phyloP scores from a whole-genome alignment of 1,284 basidiomycete genomes.

The Crucibulum cyathiforme region DNA sequence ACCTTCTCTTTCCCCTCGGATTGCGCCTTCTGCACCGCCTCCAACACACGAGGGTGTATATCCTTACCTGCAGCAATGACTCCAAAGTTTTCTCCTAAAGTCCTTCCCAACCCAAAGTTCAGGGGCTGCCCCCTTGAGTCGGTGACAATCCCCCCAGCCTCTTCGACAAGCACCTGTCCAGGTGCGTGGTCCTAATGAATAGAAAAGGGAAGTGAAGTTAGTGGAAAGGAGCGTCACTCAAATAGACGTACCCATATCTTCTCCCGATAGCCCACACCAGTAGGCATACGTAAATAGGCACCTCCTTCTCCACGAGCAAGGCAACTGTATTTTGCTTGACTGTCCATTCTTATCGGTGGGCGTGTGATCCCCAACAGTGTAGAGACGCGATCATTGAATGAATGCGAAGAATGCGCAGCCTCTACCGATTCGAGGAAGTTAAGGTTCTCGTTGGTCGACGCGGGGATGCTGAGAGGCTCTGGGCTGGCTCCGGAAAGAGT shows the following conservation, averaged over 20 bases:
- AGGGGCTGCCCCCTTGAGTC: constrained; percentile 84
- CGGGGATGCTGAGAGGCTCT: constrained; percentile 55
- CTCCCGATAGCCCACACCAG: constrained; percentile 80
- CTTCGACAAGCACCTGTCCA: constrained; percentile 84
- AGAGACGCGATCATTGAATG: constrained; percentile 81
- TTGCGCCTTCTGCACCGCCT: constrained; percentile 73
- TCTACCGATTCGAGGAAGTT: constrained; percentile 94
- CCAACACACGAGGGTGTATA: constrained; percentile 64
- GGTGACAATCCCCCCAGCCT: constrained; percentile 88
- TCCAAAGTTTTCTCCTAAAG: constrained; percentile 87
- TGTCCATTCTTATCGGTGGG: constrained; percentile 89
- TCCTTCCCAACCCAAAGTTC: constrained; percentile 88
- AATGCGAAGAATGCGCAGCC: constrained; percentile 89
- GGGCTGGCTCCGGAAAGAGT: constrained; percentile 50
- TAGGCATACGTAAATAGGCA: constrained; percentile 91
- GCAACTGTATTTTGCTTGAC: constrained; percentile 95
- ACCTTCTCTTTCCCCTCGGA: constrained; percentile 16
- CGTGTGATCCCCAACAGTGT: constrained; percentile 72
- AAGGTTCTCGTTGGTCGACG: constrained; percentile 52
- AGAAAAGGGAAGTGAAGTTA: not conserved
- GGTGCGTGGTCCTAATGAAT: constrained; percentile 83
- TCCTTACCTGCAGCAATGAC: constrained; percentile 80
- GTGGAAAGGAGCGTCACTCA: not conserved
- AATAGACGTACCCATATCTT: constrained; percentile 81
- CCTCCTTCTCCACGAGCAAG: constrained; percentile 89